Base-by-base conservation (phyloP, 2,329 filamentous ascomycete genomes). In the Alternaria ventricosa region DNA sequence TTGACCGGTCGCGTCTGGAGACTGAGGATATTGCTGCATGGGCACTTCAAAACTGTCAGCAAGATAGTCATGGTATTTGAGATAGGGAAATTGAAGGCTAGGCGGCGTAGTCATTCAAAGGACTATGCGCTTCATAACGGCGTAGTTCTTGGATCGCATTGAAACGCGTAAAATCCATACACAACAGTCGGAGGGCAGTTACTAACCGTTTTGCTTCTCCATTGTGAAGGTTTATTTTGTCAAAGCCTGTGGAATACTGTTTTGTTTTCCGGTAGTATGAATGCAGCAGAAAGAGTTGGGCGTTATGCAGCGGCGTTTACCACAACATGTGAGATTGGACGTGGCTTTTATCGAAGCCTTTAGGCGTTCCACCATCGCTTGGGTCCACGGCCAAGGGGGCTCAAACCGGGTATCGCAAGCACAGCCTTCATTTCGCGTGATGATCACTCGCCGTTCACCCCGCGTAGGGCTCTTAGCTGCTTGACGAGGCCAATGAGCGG, bases 161-260 rank as follows among this genome's bases (percentile, higher is more conserved):
- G 28, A 55, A 47, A 49, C 27, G 49, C 55, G 45, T 47, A 15
- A 4, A 22, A 11, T 11, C 41, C 33, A 33, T 33, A 56, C 33
- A 28, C 23, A 54, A 45, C 43, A 41, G 25, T 10, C 15, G 33
- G 4, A 33, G 41, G 36, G 36, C 15, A n/a, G 20, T 22, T 20
- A 73, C 76, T 74, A 50, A 79, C 77, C 76, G 62, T 72, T 71
- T 75, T 74, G 72, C 64, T 79, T 79, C 71, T 78, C 77, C 77
- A 79, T 79, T 67, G 41, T 70, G 68, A 55, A 23, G 23, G 15
- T 58, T 20, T 55, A 23, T 23, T 30, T 53, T 9, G 23, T 41
- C 13, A 30, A 41, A 55, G 36, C 28, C 20, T 8, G 43, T 9
- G 28, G 30, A 10, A 25, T 63, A 43, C 20, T 18, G 10, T 15